Evolutionary conservation across 2,329 filamentous ascomycete genomes (phyloP), one percentile per base, ranked within the genome.

Genomic region (Exutisphaerella laricina): DNA sequence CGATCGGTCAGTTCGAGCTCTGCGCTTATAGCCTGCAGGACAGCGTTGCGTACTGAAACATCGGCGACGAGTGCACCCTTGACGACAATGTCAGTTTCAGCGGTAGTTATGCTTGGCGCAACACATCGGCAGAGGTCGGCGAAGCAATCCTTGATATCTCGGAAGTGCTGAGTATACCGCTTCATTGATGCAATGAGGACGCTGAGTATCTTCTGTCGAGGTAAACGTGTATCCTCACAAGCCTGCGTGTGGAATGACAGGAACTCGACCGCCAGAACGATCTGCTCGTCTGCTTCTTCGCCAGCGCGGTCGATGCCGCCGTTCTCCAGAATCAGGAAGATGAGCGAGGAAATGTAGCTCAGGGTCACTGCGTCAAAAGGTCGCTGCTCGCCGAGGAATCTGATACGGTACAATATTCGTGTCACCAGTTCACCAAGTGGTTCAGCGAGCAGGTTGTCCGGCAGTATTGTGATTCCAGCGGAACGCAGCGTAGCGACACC

Each of bases 1-100:
- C 89, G 73, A 39, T 96, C 89, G 43, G 84, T 89, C 71, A 98
- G 78, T 62, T 97, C 90, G 33, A 98, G 80, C 52, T 97, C 89
- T 14, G 87, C 80, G 59, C 88, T 88, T 57, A 97, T 90, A 5
- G 85, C 85, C 65, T 96, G 90, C 29, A 98, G 70, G 5, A 90
- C 83, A 4, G 89, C 84, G 10, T 84, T 87, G 46, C 92, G 79
- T 25, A 97, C 88, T 35, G 85, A 78, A 5, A 79, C 71, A 58
- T 96, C 82, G 2, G 87, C 73, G 9, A 94, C 85, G 52, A 92
- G 88, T 0, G 78, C 73, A 26, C 89, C 92, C 48, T 79, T 77
- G 8, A 88, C 77, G n/a, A 97, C 75, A 12, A 86, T 78, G 8
- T 72, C 68, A 43, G 92, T 82, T 66, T 98, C 94, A 1, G 75